phyloP scores from a whole-genome alignment of 768 basidiomycete species.

The Coprinopsis marcescibilis region DNA sequence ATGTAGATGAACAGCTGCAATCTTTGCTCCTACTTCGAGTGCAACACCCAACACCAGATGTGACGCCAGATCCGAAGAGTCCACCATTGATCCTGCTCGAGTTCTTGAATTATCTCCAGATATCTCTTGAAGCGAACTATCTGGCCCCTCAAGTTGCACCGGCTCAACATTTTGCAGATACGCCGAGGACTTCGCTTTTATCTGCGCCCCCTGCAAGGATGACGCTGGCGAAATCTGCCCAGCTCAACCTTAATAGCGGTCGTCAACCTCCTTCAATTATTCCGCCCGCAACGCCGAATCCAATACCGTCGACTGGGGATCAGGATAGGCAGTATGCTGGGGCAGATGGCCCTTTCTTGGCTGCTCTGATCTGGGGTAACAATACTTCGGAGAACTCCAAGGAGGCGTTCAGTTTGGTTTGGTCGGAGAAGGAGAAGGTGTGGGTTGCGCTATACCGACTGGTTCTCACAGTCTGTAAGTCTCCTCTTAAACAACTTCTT shows the following conservation, averaged over 20 bases:
- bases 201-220: constrained; percentile 51
- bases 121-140: constrained; percentile 79
- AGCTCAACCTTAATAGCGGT: constrained; percentile 30
- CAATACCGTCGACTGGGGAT: constrained; percentile 67
- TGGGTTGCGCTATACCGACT: constrained; percentile 85
- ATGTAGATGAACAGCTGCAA: constrained; percentile 51
- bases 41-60: constrained; percentile 47
- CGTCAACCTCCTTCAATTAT: constrained; percentile 65
- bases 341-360: constrained; percentile 70
- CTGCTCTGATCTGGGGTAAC: constrained; percentile 74
- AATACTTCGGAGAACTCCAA: constrained; percentile 35
- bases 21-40: constrained; percentile 48
- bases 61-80: constrained; percentile 28
- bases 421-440: constrained; percentile 48
- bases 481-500: constrained; percentile 1
- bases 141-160: constrained; percentile 46
- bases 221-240: constrained; percentile 23
- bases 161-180: constrained; percentile 22
- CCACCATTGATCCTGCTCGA: constrained; percentile 47
- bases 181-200: constrained; percentile 32
- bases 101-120: constrained; percentile 65
- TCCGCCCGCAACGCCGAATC: constrained; percentile 81
- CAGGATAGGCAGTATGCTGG: constrained; percentile 73
- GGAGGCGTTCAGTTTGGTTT: constrained; percentile 62
- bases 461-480: constrained; percentile 74